Base-by-base conservation (phyloP, 805 yeast genomes). In the Nakazawaea wyomingensis region DNA sequence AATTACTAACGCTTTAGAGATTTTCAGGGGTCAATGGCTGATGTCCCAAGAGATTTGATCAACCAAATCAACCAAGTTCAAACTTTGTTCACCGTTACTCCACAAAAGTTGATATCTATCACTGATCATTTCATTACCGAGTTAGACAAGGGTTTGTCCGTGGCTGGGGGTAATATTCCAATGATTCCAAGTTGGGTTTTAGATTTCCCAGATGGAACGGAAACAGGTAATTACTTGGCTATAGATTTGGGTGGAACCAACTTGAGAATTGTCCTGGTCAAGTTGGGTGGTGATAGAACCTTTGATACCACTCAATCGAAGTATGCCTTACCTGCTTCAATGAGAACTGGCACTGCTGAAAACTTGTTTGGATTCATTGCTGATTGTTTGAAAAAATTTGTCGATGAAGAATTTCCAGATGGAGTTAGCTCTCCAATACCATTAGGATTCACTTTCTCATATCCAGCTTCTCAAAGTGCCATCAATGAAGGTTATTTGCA, bases 151-250 rank as follows among this genome's bases (percentile, higher is more conserved):
- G 97, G 97, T 48, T 73, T 85, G 52, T 72, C 82, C 47, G 72
- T 75, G 58, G 64, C 72, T 45, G 91, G 93, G 41, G 95, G 93
- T 46, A 83, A 82, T 62, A 87, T 88, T 57, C 98, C 99, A 48
- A 91, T 91, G 98, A 89, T 84, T 60, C 96, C 96, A 37, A 86
- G 95, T 49, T 91, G 97, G 97, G 97, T 91, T 44, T 71, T 89
- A 74, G 95, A 85, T 57, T 84, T 72, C 71, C 97, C 98, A 51
- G 82, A 91, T 39, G 99, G 99, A 51, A 68, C 79, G 53, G 99
- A 91, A 65, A 75, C 74, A 33, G 99, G 99, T 51, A 82, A 87
- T 53, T 91, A 75, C 65, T 68, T 91, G 60, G 97, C 98, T 41
- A 84, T 93, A 48, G 99, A 91, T 64, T 76, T 91, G 68, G 99